These are phyloP conservation scores for Cyberlindnera saturnus DNA, from an alignment of 805 yeast genomes.

Conservation along the genomic window DNA sequence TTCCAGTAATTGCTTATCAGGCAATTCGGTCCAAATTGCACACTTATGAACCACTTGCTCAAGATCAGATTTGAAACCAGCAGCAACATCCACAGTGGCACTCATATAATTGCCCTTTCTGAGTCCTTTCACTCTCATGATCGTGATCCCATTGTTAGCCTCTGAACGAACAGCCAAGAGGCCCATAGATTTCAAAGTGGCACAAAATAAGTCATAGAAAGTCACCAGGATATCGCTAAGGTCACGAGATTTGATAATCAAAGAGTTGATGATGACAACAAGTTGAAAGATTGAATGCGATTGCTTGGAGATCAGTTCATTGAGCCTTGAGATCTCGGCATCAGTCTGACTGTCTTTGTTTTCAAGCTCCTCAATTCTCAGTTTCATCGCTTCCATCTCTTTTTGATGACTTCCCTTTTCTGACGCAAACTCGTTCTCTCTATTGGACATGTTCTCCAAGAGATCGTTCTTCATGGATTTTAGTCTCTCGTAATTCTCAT, in stretches of 20 bases:
- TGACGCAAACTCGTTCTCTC: conserved; percentile 50
- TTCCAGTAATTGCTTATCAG: conserved; percentile 16
- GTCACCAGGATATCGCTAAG: conserved; percentile 33
- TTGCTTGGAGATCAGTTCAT: conserved; percentile 5
- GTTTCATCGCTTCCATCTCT: conserved; percentile 42
- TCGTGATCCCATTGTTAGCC: conserved; percentile 26
- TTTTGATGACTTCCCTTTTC: conserved; percentile 46
- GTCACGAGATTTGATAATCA: conserved; percentile 33
- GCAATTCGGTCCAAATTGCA: conserved; percentile 44
- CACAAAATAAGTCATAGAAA: conserved; percentile 15
- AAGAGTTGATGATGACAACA: conserved; percentile 26
- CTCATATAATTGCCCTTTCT: conserved; percentile 38
- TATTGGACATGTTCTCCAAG: conserved; percentile 59
- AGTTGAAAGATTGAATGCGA: conserved; percentile 25
- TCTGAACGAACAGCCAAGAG: conserved; percentile 49
- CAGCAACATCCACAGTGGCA: conserved; percentile 31
- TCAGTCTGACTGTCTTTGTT: conserved; percentile 32
- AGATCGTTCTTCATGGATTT: conserved; percentile 52
- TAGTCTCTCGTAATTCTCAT: conserved; percentile 22
- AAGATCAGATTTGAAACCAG: conserved; percentile 32
- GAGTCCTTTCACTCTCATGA: conserved; percentile 78
- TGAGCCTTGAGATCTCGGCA: background rate
- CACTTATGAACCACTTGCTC: conserved; percentile 30
- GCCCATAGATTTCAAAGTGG: conserved; percentile 46
- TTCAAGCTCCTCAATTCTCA: conserved; percentile 44